A percentile compares a stretch with the other conserved stretches of the same genome.
These are phyloP conservation scores for Oldenlandia corymbosa DNA, from an alignment of 257 asterid genomes.

Conservation along the genomic window DNA sequence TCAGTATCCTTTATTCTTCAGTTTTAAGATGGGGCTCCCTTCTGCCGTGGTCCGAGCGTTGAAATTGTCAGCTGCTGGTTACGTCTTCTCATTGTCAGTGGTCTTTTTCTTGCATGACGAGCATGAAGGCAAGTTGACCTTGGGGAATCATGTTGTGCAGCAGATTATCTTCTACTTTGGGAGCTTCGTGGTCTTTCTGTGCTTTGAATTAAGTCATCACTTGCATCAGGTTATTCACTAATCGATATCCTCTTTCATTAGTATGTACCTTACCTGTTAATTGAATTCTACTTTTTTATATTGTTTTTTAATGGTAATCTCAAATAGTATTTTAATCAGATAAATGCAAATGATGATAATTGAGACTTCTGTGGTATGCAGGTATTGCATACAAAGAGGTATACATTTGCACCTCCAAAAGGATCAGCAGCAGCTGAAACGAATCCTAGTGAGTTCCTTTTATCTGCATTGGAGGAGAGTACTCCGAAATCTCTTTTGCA, in stretches of 20 bases:
- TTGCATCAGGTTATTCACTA: slow-evolving; percentile 59
- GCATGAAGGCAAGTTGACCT: slow-evolving; percentile 40
- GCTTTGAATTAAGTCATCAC: slow-evolving; percentile 85
- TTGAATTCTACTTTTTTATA: too few species aligned
- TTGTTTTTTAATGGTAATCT: too few species aligned
- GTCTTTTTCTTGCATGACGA: slow-evolving; percentile 43
- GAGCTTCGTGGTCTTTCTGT: slow-evolving; percentile 53
- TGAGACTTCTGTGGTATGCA: slow-evolving; percentile 32
- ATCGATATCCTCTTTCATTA: background rate
- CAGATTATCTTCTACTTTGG: slow-evolving; percentile 62
- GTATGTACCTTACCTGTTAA: background rate
- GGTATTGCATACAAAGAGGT: slow-evolving; percentile 85
- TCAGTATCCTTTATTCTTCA: slow-evolving; percentile 95
- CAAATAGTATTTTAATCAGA: too few species aligned
- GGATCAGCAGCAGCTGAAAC: slow-evolving; percentile 99
- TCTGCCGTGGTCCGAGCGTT: slow-evolving; percentile 53
- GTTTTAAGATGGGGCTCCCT: slow-evolving; percentile 84
- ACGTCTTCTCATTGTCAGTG: slow-evolving; percentile 40
- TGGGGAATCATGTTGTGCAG: slow-evolving; percentile 40
- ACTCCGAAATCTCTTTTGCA: slow-evolving; percentile 79
- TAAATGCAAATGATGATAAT: background rate
- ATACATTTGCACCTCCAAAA: slow-evolving; percentile 81
- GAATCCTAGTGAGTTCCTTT: slow-evolving; percentile 83
- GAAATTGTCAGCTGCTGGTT: slow-evolving; percentile 57
- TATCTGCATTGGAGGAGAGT: slow-evolving; percentile 73